These are phyloP conservation scores for Solanum sparsipilum DNA, from an alignment of 257 asterid species.

Conservation along the genomic window DNA sequence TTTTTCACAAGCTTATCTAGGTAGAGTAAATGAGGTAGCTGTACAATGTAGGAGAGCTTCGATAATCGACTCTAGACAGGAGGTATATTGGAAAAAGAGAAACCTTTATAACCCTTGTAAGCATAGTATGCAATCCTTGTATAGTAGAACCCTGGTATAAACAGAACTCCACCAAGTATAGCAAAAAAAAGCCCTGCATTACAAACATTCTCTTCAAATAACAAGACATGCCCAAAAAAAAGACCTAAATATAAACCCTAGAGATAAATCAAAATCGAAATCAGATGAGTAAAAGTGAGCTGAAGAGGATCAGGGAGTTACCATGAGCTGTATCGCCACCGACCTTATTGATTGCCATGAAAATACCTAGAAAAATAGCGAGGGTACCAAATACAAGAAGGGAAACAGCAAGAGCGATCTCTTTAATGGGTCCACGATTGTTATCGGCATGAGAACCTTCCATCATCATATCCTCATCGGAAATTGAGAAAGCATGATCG, in stretches of 20 bases:
- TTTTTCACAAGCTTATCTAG: neutral
- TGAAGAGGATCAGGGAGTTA: neutral
- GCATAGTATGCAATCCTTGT: constrained; percentile 93
- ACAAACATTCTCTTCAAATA: neutral
- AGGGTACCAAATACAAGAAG: constrained; percentile 80
- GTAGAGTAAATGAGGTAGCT: constrained; percentile 9
- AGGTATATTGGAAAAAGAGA: constrained; percentile 89
- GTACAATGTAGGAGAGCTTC: constrained; percentile 32
- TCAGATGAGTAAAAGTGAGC: neutral
- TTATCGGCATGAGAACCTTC: constrained; percentile 56
- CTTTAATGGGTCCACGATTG: constrained; percentile 86
- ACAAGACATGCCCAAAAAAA: neutral
- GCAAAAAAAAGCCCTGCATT: constrained; percentile 76
- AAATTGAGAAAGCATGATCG: constrained; percentile 94
- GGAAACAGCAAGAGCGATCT: constrained; percentile 88
- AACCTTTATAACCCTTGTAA: constrained; percentile 92
- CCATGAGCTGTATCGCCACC: constrained; percentile 89
- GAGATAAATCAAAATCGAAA: neutral
- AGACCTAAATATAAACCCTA: neutral
- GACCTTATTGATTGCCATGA: constrained; percentile 75
- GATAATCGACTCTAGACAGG: constrained; percentile 35
- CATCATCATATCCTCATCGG: constrained; percentile 97
- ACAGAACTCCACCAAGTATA: constrained; percentile 67
- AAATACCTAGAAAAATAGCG: constrained; percentile 56
- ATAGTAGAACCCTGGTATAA: constrained; percentile 91